Evolutionary conservation across 2,329 filamentous ascomycete genomes (phyloP).

Genomic region (Pestalotiopsis sp.): DNA sequence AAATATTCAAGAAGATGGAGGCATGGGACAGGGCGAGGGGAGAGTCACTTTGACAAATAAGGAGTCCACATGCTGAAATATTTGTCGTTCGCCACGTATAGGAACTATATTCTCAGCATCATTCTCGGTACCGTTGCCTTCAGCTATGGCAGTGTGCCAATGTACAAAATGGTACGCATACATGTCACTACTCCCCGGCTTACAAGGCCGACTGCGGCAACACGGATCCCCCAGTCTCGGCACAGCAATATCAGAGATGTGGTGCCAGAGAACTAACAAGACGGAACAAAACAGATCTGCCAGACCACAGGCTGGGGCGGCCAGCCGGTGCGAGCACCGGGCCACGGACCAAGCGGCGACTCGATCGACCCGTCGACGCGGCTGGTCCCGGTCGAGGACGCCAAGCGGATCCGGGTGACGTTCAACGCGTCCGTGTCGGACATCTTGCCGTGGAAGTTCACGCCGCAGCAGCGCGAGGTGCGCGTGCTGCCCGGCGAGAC

Average conservation of each 20-base stretch:
- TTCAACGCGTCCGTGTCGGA: slow-evolving; percentile 97
- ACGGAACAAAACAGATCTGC: slow-evolving; percentile 63
- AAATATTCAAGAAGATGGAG: too few relatives aligned
- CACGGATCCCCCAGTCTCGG: not conserved
- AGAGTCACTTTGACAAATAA: not conserved
- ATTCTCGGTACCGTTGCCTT: slow-evolving; percentile 80
- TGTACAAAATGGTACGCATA: slow-evolving; percentile 78
- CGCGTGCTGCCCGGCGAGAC: slow-evolving; percentile 95
- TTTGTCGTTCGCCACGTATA: slow-evolving; percentile 32
- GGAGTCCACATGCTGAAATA: slow-evolving; percentile 22
- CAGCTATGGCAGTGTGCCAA: slow-evolving; percentile 80
- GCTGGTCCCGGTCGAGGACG: slow-evolving; percentile 77
- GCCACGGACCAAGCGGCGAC: slow-evolving; percentile 52
- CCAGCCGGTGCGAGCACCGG: slow-evolving; percentile 82
- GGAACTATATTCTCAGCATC: slow-evolving; percentile 75
- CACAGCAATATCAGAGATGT: not conserved
- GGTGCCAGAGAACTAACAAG: not conserved
- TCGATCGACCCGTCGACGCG: slow-evolving; percentile 71
- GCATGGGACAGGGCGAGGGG: not conserved
- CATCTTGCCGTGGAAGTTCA: slow-evolving; percentile 95
- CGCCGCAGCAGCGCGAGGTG: slow-evolving; percentile 94
- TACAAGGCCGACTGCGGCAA: not conserved
- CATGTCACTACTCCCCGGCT: not conserved
- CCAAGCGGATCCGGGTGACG: slow-evolving; percentile 88
- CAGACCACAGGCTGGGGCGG: slow-evolving; percentile 90